A percentile compares a stretch with the other conserved stretches of the same genome.
phyloP scores from a whole-genome alignment of 1,139 yeast species.

The Candida sanyaensis region DNA sequence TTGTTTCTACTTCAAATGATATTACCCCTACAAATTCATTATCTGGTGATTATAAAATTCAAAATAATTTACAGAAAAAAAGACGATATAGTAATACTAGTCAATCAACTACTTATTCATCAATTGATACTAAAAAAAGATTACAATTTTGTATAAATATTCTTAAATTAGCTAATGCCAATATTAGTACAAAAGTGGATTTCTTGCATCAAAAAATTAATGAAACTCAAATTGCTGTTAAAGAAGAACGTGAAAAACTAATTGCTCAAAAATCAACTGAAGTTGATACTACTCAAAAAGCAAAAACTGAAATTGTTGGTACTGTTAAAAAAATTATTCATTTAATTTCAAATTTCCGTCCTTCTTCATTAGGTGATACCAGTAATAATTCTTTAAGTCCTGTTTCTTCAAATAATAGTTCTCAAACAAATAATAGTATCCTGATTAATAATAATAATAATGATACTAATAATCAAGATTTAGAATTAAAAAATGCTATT shows the following conservation, averaged over 20 bases:
- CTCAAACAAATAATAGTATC: not conserved
- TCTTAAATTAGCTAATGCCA: constrained; percentile 74
- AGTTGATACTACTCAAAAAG: constrained; percentile 32
- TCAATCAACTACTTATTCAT: constrained; percentile 19
- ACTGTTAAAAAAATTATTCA: constrained; percentile 89
- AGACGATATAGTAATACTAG: constrained; percentile 19
- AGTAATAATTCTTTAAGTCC: constrained; percentile 17
- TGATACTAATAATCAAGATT: constrained; percentile 16
- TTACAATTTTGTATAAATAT: constrained; percentile 73
- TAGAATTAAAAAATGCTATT: constrained; percentile 63
- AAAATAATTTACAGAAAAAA: constrained; percentile 19
- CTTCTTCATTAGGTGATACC: constrained; percentile 51
- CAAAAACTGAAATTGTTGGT: constrained; percentile 80
- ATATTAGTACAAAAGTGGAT: constrained; percentile 63
- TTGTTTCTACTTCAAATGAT: constrained; percentile 8
- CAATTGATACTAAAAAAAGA: constrained; percentile 63
- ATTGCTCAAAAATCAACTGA: constrained; percentile 12
- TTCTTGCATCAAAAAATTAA: constrained; percentile 51
- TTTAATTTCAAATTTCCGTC: constrained; percentile 83
- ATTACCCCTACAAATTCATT: constrained; percentile 12
- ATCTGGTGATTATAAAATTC: constrained; percentile 9
- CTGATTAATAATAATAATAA: too few relatives aligned
- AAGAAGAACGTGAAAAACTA: constrained; percentile 15
- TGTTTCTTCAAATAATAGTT: constrained; percentile 13
- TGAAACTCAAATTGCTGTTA: constrained; percentile 22